Evolutionary conservation across 768 basidiomycete species (phyloP), one percentile per base, ranked within the genome.

Genomic region (Collybia nuda): DNA sequence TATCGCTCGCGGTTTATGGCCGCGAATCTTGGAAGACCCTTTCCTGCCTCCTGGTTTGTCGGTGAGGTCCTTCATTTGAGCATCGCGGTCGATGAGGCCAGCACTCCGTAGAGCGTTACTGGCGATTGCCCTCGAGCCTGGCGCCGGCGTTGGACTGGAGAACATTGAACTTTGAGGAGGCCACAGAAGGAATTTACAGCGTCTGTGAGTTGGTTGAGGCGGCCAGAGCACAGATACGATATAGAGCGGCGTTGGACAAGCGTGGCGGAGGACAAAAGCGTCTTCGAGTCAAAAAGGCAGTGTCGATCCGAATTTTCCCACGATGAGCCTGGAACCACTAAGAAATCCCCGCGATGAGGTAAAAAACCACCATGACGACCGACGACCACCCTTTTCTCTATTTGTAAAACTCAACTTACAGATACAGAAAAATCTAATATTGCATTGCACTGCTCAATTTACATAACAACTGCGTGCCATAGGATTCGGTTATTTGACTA

Each of bases 21-120:
- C 70, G 22, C 83, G 78, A 56, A 77, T 67, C 71, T 86, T 88
- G 14, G 75, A 71, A n/a, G 75, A 58, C 40, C 81, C 80, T 65
- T 90, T 91, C 61, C 88, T 79, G 19, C 87, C 88, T 44, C 86
- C 86, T 5, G 85, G 86, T 57, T 75, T 86, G 69, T 83, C 81
- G 7, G 79, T 74, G 39, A 74, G 70, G 60, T 91, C 88, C 54
- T 82, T 80, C 89, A 91, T 90, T 57, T 73, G 78, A 50, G 83
- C 73, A 65, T 91, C 89, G 50, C 80, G 74, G 76, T 89, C 88
- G 54, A 89, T 85, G 62, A 90, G 82, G 37, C 88, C 89, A 2
- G 86, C 88, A 32, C 69, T 81, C 51, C 84, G 82, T 21, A 90
- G 72, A 24, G 86, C 84, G 50, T 69, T 85, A 51, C 77, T 56